These are phyloP conservation scores for Leccinum broughii DNA, from an alignment of 768 basidiomycete species.

Conservation along the genomic window DNA sequence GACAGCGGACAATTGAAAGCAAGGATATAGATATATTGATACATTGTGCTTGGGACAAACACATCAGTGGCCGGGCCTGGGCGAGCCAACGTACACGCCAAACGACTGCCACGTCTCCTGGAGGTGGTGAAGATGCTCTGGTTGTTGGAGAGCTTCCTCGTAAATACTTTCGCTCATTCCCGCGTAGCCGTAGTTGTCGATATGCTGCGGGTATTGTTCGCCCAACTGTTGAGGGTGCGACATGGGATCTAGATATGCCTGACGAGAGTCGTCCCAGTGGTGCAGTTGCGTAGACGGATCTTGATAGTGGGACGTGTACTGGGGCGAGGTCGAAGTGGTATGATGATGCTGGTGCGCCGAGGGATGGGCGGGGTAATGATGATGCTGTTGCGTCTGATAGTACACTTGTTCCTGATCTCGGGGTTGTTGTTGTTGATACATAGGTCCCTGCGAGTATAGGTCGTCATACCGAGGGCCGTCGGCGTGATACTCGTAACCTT, in stretches of 20 bases:
- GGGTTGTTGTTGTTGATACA: constrained; percentile 13
- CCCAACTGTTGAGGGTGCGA: background rate
- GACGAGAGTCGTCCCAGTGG: constrained; percentile 15
- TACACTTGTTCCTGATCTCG: constrained; percentile 23
- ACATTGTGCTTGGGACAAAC: background rate
- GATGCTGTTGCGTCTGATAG: constrained; percentile 23
- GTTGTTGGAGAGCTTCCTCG: constrained; percentile 16
- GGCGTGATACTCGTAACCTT: constrained; percentile 13
- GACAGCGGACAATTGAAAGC: background rate
- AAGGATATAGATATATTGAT: background rate
- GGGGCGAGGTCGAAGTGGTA: constrained; percentile 5
- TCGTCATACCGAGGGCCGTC: constrained; percentile 19
- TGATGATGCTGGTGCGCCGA: background rate
- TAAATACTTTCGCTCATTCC: background rate
- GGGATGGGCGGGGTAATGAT: constrained; percentile 13
- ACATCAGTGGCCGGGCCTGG: constrained; percentile 6
- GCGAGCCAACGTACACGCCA: constrained; percentile 51
- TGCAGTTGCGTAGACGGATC: constrained; percentile 7
- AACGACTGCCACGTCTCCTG: constrained; percentile 71
- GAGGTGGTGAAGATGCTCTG: constrained; percentile 21
- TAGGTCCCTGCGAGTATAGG: constrained; percentile 14
- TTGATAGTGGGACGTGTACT: constrained; percentile 10
- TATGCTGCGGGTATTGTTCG: constrained; percentile 3
- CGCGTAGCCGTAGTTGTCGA: constrained; percentile 1
- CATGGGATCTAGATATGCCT: constrained; percentile 7